These are phyloP conservation scores for Diphasiastrum complanatum DNA, from an alignment of 83 land plant species.

Conservation along the genomic window DNA sequence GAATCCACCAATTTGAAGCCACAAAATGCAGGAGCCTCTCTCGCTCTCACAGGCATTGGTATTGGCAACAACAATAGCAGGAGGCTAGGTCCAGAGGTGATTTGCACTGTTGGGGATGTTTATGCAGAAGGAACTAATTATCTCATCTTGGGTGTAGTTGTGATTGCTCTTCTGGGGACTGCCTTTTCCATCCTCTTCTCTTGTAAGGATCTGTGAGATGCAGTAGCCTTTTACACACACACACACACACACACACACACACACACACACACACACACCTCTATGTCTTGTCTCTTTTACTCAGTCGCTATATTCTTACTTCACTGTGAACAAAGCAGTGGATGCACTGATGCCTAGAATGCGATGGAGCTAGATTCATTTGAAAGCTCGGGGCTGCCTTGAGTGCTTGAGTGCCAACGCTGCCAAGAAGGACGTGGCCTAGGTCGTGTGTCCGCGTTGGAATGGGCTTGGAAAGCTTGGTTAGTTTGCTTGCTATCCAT, in stretches of 20 bases:
- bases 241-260: not conserved
- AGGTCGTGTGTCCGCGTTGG: constrained; percentile 81
- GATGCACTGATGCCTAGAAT: constrained; percentile 35
- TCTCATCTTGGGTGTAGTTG: constrained; percentile 63
- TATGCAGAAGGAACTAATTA: constrained; percentile 72
- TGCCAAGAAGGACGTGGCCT: constrained; percentile 72
- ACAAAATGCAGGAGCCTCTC: too few relatives aligned
- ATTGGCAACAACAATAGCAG: too few relatives aligned
- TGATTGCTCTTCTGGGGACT: not conserved
- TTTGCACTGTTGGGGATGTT: constrained; percentile 73
- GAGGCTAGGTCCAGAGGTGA: constrained; percentile 35
- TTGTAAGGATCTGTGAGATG: constrained; percentile 65
- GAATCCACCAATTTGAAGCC: too few relatives aligned
- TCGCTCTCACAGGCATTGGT: too few relatives aligned
- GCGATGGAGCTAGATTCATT: constrained; percentile 93
- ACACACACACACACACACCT: not conserved
- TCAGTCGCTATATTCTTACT: not conserved
- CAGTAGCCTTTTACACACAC: too few relatives aligned
- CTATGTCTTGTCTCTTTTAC: not conserved
- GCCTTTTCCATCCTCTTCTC: constrained; percentile 82
- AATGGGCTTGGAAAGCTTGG: too few relatives aligned
- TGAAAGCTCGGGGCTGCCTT: constrained; percentile 44
- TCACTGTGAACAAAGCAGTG: not conserved
- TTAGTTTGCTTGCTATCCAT: too few relatives aligned
- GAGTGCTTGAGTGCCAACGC: constrained; percentile 87